Evolutionary conservation across 805 yeast genomes (phyloP).

Genomic region (Wickerhamomyces mucosus): DNA sequence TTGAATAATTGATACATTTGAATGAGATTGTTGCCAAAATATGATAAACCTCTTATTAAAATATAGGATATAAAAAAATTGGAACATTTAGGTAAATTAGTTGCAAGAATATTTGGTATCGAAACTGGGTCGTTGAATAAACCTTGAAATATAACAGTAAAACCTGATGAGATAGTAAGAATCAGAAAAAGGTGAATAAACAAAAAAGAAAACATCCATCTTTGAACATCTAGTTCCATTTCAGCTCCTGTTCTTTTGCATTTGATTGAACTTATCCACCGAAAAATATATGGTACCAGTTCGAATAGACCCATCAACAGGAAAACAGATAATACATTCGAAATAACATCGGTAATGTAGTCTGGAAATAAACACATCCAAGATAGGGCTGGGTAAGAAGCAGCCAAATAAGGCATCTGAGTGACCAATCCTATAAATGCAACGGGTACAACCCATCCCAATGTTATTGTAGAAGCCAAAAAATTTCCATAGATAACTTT

Average conservation of each 20-base stretch:
- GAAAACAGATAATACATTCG: slow-evolving; percentile 61
- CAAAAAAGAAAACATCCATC: slow-evolving; percentile 68
- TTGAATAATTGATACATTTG: slow-evolving; percentile 44
- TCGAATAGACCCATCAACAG: slow-evolving; percentile 56
- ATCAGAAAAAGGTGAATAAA: slow-evolving; percentile 80
- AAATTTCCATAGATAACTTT: slow-evolving; percentile 36
- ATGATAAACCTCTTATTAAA: slow-evolving; percentile 63
- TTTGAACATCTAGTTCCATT: slow-evolving; percentile 61
- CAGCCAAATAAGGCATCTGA: slow-evolving; percentile 58
- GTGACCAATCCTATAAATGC: slow-evolving; percentile 70
- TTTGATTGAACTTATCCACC: slow-evolving; percentile 42
- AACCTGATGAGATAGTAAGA: slow-evolving; percentile 75
- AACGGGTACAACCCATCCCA: slow-evolving; percentile 76
- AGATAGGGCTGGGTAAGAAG: slow-evolving; percentile 47
- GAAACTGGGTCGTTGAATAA: slow-evolving; percentile 62
- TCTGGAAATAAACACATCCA: slow-evolving; percentile 50
- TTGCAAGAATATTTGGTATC: slow-evolving; percentile 62
- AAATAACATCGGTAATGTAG: slow-evolving; percentile 39
- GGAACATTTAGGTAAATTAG: slow-evolving; percentile 77
- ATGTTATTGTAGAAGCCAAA: slow-evolving; percentile 38
- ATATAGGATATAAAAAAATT: slow-evolving; percentile 77
- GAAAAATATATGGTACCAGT: slow-evolving; percentile 47
- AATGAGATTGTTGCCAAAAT: slow-evolving; percentile 63
- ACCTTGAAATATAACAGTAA: slow-evolving; percentile 52
- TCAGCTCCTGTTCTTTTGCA: slow-evolving; percentile 54